Percentiles rank a stretch among this genome's conserved stretches.
Evolutionary conservation across 2,329 filamentous ascomycete species (phyloP).

Genomic region (Colletotrichum cordylinicola): DNA sequence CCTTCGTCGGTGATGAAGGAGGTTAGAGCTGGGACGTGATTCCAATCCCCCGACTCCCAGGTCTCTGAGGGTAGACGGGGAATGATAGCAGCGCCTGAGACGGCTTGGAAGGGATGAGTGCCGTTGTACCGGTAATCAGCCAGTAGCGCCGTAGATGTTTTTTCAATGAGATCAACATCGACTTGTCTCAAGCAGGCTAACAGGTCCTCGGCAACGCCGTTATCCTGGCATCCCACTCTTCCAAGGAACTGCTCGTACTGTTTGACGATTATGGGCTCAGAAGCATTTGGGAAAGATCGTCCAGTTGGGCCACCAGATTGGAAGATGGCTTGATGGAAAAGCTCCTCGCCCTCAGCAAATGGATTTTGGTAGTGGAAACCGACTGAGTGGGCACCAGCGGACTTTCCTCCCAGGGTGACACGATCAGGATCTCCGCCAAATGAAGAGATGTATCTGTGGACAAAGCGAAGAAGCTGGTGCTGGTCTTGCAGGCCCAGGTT

Average conservation of each 20-base stretch:
- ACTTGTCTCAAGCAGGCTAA: conserved; percentile 44
- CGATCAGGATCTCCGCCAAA: conserved; percentile 59
- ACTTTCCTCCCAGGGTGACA: conserved; percentile 61
- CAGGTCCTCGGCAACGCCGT: conserved; percentile 32
- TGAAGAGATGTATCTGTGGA: conserved; percentile 54
- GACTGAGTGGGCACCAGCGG: conserved; percentile 51
- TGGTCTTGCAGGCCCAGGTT: conserved; percentile 63
- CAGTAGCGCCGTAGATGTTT: neutral
- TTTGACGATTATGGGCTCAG: conserved; percentile 35
- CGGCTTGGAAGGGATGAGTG: conserved; percentile 5
- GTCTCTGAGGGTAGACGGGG: neutral
- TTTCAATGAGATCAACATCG: conserved; percentile 37
- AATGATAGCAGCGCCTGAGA: neutral
- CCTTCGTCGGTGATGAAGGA: conserved; percentile 7
- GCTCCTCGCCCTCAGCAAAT: conserved; percentile 31
- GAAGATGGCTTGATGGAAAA: conserved; percentile 39
- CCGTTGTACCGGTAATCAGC: neutral
- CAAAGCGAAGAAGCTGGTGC: conserved; percentile 56
- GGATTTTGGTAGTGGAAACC: conserved; percentile 45
- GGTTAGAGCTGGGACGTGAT: neutral
- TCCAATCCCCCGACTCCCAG: neutral
- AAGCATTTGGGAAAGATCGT: conserved; percentile 39
- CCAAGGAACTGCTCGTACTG: conserved; percentile 35
- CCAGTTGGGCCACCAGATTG: conserved; percentile 43
- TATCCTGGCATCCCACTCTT: conserved; percentile 32